A percentile compares a stretch with the other conserved stretches of the same genome.
phyloP scores from a whole-genome alignment of 345 rosid species.

The Euclidium syriacum region DNA sequence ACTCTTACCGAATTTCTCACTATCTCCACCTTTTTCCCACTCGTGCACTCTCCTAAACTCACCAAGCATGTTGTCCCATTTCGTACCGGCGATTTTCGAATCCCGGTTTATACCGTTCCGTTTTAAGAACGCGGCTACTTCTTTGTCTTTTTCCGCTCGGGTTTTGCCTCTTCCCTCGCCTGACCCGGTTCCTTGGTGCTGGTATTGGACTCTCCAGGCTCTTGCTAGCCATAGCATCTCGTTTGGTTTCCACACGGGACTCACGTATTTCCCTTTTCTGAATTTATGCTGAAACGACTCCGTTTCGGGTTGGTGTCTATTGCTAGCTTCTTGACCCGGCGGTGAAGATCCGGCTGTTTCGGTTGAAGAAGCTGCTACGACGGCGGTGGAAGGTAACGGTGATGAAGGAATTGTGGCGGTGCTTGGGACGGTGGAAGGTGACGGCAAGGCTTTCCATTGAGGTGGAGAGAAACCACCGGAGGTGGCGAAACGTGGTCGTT shows the following conservation, averaged over 20 bases:
- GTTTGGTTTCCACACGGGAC: constrained; percentile 98
- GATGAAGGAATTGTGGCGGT: constrained; percentile 43
- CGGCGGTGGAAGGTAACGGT: constrained; percentile 32
- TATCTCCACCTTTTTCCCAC: constrained; percentile 84
- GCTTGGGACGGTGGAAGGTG: constrained; percentile 44
- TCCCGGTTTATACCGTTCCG: constrained; percentile 79
- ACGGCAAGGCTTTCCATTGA: constrained; percentile 78
- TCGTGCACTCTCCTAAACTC: constrained; percentile 92
- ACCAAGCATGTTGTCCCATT: constrained; percentile 99
- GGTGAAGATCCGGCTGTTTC: constrained; percentile 79
- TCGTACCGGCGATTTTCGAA: constrained; percentile 92
- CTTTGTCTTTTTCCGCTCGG: constrained; percentile 88
- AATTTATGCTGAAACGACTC: constrained; percentile 57
- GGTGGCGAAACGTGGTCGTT: constrained; percentile 55
- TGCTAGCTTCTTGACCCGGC: constrained; percentile 54
- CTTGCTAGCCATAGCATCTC: constrained; percentile 96
- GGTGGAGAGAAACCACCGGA: constrained; percentile 28
- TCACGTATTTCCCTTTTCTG: constrained; percentile 89
- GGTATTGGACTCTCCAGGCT: constrained; percentile 91
- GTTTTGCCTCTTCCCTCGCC: constrained; percentile 71
- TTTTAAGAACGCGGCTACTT: constrained; percentile 85
- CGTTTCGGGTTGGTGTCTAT: constrained; percentile 42
- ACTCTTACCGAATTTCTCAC: constrained; percentile 75
- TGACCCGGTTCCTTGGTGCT: constrained; percentile 33
- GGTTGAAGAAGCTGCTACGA: constrained; percentile 62